These are phyloP conservation scores for Hypoxylon crocopeplum DNA, from an alignment of 495 filamentous ascomycete species.

Conservation along the genomic window DNA sequence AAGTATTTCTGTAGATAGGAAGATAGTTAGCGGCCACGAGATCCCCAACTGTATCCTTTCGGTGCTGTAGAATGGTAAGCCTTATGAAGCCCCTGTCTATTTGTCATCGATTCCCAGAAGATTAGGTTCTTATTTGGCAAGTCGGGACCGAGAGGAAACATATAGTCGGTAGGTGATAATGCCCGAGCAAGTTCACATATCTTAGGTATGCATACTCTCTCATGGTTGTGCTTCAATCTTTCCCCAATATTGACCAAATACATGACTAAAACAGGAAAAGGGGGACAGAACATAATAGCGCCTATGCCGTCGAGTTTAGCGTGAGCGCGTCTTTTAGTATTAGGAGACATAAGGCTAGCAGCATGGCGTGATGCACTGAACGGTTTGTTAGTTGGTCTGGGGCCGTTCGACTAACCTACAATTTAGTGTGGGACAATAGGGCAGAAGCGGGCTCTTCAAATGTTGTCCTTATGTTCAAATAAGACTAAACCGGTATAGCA, in stretches of 20 bases:
- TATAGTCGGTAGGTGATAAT: too few species aligned
- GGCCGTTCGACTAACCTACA: constrained; percentile 9
- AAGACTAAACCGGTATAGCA: constrained; percentile 22
- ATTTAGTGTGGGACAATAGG: constrained; percentile 32
- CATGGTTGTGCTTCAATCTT: too few species aligned
- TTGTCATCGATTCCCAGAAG: constrained; percentile 6
- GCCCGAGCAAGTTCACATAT: too few species aligned
- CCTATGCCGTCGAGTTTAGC: constrained; percentile 9
- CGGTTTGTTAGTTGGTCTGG: constrained; percentile 17
- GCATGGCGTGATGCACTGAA: constrained; percentile 30
- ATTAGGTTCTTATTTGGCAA: constrained; percentile 32
- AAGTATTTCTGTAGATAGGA: background rate
- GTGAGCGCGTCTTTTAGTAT: constrained; percentile 15
- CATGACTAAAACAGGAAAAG: background rate
- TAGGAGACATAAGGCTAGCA: constrained; percentile 7
- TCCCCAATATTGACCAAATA: background rate
- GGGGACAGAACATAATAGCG: background rate
- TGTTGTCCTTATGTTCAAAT: background rate
- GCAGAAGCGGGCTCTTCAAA: constrained; percentile 1
- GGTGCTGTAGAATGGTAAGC: constrained; percentile 27
- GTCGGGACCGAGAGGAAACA: constrained; percentile 3
- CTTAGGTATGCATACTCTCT: too few species aligned
- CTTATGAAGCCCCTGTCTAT: constrained; percentile 14
- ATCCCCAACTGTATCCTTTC: constrained; percentile 12
- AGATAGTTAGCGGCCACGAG: constrained; percentile 20